Conservation (phyloP, 2,329 filamentous ascomycete species). For the Colletotrichum abscissum region DNA sequence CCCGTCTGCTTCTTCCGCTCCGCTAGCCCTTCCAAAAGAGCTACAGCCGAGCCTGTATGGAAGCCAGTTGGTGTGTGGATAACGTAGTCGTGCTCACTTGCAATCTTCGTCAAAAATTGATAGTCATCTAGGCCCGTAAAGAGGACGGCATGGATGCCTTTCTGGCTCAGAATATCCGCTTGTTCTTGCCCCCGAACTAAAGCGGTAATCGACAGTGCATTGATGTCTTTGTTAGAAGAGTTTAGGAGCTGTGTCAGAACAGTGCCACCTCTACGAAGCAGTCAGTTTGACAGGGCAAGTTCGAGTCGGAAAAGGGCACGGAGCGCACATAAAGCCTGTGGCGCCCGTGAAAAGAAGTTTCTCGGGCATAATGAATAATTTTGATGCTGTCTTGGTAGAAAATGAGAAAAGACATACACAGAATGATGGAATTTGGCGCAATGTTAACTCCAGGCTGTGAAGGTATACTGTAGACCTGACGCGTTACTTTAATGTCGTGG, state of each 20-base stretch:
- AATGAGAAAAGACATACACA: too few species aligned
- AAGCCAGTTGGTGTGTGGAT: conserved; percentile 55
- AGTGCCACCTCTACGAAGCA: conserved; percentile 41
- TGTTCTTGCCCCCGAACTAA: conserved; percentile 44
- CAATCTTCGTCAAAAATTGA: conserved; percentile 35
- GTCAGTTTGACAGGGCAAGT: background rate
- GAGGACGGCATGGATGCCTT: conserved; percentile 28
- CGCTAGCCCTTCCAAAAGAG: conserved; percentile 55
- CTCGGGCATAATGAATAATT: background rate
- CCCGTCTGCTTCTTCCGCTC: conserved; percentile 48
- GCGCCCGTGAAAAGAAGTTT: conserved; percentile 41
- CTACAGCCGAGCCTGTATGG: conserved; percentile 49
- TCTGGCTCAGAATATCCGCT: conserved; percentile 37
- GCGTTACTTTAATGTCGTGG: too few species aligned
- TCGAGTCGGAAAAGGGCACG: background rate
- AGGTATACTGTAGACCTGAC: too few species aligned
- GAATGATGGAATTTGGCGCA: too few species aligned
- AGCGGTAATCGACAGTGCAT: conserved; percentile 35
- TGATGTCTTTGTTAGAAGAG: conserved; percentile 37
- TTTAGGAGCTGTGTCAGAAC: conserved; percentile 39
- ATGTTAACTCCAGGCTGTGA: too few species aligned
- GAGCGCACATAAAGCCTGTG: conserved; percentile 41
- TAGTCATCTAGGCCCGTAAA: conserved; percentile 38
- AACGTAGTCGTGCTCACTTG: conserved; percentile 48
- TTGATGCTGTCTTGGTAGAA: too few species aligned